Percentiles rank a stretch among this genome's conserved stretches.
Evolutionary conservation across 169 alveolate genomes (phyloP).

Genomic region (Neospora caninum): DNA sequence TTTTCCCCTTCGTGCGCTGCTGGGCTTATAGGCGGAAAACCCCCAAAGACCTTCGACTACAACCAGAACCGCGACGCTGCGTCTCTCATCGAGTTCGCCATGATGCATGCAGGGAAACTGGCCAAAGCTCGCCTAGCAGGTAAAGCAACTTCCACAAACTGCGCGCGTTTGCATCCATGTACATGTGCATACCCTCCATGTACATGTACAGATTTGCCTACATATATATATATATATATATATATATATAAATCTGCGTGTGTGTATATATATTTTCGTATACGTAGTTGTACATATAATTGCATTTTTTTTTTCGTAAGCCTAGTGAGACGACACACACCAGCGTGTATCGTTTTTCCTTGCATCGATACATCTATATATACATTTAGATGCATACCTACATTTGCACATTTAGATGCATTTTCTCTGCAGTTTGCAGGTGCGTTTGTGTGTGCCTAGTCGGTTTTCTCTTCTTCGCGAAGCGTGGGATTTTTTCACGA

Average conservation of each 20-base stretch:
- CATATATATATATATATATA: neutral
- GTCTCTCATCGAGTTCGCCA: conserved; percentile 44
- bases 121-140: conserved; percentile 63
- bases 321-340: neutral
- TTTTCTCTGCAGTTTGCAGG: neutral
- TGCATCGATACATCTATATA: neutral
- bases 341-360: neutral
- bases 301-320: neutral
- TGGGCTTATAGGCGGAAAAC: conserved; percentile 45
- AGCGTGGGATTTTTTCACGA: no score
- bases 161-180: neutral
- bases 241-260: neutral
- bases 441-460: no score
- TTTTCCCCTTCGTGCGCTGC: neutral
- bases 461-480: no score
- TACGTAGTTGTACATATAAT: neutral
- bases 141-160: neutral
- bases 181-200: neutral
- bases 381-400: neutral
- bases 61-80: conserved; percentile 47
- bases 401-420: neutral
- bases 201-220: neutral
- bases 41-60: conserved; percentile 62
- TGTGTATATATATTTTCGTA: neutral
- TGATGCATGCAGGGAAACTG: conserved; percentile 44